Evolutionary conservation across 2,329 filamentous ascomycete genomes (phyloP), one percentile per base, ranked within the genome.

Genomic region (Sporothrix pallida): DNA sequence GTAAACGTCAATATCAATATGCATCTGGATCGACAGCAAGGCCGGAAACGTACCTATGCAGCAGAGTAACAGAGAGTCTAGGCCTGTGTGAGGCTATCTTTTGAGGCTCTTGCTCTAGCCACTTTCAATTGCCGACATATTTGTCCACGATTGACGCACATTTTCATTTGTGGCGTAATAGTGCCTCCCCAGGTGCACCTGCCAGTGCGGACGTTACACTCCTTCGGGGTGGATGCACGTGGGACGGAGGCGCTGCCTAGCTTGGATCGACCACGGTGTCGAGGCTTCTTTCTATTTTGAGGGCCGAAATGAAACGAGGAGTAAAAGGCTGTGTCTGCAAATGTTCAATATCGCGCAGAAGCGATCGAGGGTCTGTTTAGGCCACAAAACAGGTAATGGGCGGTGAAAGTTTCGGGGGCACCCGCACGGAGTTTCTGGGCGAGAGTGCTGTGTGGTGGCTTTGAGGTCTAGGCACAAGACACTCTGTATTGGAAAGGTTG

Each of bases 221-320:
- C 46, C 48, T 68, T 68, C 26, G 44, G 63, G 54, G 54, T 17
- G 20, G 69, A 8, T 56, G 58, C 70, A 65, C 44, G 70, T 72
- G 70, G 70, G 15, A n/a, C 50, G 20, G 54, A 60, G 37, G 52
- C 68, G 58, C 31, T 70, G 68, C 52, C 68, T 46, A n/a, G 68
- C 50, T 31, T 26, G 31, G 37, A 58, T 44, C 52, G 12, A 31
- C 52, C 68, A 60, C n/a, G 42, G n/a, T 58, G 52, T 15, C 26
- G 15, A 71, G 56, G 56, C 58, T 44, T 42, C 48, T 20, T 65
- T 63, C 70, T 72, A 63, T 65, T 63, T 72, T 44, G 58, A 50
- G 46, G 17, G 23, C 10, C 10, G 46, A 63, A 71, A 72, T 73
- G 71, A 73, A 69, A 73, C 63, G 63, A 73, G 60, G 52, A 63